Percentiles rank a stretch among this genome's conserved stretches.
phyloP scores from a whole-genome alignment of 1,284 basidiomycete species.

The Heimioporus retisporus region DNA sequence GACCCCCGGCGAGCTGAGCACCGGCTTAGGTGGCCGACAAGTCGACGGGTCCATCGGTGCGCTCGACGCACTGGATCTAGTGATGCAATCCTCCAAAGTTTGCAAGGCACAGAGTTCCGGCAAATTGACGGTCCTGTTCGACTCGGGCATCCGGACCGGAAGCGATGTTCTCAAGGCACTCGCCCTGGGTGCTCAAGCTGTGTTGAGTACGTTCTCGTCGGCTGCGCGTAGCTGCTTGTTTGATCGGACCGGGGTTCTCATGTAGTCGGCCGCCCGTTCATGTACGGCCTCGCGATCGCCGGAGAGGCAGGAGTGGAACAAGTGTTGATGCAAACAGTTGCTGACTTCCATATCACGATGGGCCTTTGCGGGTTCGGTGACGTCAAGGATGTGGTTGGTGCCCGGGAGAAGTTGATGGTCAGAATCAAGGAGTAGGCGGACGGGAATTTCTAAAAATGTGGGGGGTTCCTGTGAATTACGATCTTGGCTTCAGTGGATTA shows the following conservation, averaged over 20 bases:
- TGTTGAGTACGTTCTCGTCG: too few relatives aligned
- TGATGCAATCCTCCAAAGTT: conserved; percentile 69
- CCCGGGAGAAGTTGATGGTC: conserved; percentile 39
- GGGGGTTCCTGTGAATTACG: neutral
- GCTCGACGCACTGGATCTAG: conserved; percentile 72
- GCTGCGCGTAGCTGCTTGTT: neutral
- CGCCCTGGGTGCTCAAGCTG: too few relatives aligned
- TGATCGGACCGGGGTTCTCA: neutral
- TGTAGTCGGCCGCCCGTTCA: conserved; percentile 50
- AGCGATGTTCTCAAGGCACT: too few relatives aligned
- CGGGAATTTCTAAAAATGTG: too few relatives aligned
- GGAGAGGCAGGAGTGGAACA: conserved; percentile 28
- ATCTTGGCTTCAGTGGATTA: too few relatives aligned
- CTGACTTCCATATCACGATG: conserved; percentile 66
- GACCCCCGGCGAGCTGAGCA: neutral
- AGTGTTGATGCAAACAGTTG: conserved; percentile 60
- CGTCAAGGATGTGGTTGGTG: conserved; percentile 50
- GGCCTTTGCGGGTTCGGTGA: conserved; percentile 54
- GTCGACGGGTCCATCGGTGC: conserved; percentile 84
- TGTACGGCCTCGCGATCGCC: too few relatives aligned
- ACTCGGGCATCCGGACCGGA: too few relatives aligned
- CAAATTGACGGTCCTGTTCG: conserved; percentile 67
- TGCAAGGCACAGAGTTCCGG: conserved; percentile 65
- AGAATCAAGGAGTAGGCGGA: conserved; percentile 23
- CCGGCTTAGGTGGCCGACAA: conserved; percentile 73